phyloP scores from a whole-genome alignment of 2,329 filamentous ascomycete genomes.

The Emericellopsis cladophorae region DNA sequence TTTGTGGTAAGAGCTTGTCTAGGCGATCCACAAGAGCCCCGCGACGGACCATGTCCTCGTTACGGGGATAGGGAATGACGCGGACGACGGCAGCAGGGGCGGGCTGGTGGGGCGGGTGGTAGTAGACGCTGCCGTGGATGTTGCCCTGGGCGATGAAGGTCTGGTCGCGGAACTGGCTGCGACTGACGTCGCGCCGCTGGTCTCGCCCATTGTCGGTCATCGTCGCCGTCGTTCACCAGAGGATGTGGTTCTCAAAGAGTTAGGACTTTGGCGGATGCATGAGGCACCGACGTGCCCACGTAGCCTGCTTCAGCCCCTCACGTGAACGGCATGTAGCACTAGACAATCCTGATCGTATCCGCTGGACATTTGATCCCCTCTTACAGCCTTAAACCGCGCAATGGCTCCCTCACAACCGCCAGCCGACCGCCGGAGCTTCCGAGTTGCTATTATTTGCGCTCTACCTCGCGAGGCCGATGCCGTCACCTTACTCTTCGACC shows the following conservation, averaged over 20 bases:
- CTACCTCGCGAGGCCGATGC: slow-evolving; percentile 6
- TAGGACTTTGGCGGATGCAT: too few species aligned
- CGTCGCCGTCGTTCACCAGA: too few species aligned
- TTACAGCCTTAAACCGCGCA: not conserved
- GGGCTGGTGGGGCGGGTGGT: not conserved
- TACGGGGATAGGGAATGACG: slow-evolving; percentile 10
- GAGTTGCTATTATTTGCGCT: slow-evolving; percentile 5
- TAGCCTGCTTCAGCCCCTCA: not conserved
- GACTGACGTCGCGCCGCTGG: not conserved
- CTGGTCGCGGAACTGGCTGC: slow-evolving; percentile 1
- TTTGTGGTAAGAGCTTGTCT: slow-evolving; percentile 7
- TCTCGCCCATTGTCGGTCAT: too few species aligned
- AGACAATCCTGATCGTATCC: not conserved
- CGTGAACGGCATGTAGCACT: not conserved
- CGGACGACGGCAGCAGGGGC: slow-evolving; percentile 3
- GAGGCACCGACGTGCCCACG: not conserved
- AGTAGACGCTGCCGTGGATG: not conserved
- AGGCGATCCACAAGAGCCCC: slow-evolving; percentile 7
- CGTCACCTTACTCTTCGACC: slow-evolving; percentile 5
- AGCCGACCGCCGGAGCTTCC: slow-evolving; percentile 1
- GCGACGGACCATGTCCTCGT: slow-evolving; percentile 11
- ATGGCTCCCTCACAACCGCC: not conserved
- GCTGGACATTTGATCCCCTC: not conserved
- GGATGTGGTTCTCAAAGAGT: too few species aligned
- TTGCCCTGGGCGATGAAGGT: slow-evolving; percentile 2